Conservation (phyloP, 257 asterid species). For the Scutellaria minor region DNA sequence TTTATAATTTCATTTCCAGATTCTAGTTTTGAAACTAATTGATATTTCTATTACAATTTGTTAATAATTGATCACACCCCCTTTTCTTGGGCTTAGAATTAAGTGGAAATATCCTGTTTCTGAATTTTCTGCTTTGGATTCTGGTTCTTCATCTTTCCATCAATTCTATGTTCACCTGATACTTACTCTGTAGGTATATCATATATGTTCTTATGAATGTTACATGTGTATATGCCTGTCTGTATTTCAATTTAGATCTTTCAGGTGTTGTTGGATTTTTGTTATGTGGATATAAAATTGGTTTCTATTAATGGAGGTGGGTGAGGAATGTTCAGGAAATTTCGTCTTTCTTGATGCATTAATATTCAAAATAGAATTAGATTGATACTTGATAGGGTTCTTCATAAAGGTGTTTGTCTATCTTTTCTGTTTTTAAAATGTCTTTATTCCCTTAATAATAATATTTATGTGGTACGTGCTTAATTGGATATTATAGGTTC, state of each 20-base stretch:
- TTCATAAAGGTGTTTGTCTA: neutral
- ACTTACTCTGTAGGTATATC: slow-evolving; percentile 5
- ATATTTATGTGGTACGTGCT: neutral
- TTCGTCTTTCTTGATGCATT: slow-evolving; percentile 5
- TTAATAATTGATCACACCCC: neutral
- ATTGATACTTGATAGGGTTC: slow-evolving; percentile 12
- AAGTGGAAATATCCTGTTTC: neutral
- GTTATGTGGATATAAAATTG: neutral
- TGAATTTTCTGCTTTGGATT: slow-evolving; percentile 1
- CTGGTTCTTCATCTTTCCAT: slow-evolving; percentile 2
- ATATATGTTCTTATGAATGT: slow-evolving; percentile 17
- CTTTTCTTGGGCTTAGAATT: slow-evolving; percentile 7
- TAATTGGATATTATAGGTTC: slow-evolving; percentile 13
- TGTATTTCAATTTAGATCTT: neutral
- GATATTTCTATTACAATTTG: neutral
- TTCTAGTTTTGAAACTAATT: neutral
- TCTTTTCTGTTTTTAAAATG: neutral
- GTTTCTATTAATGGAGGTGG: neutral
- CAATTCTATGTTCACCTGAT: neutral
- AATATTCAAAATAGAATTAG: neutral
- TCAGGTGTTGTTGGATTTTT: neutral
- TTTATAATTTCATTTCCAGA: neutral
- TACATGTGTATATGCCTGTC: neutral
- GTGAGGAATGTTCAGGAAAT: neutral
- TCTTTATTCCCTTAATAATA: neutral